Percentiles rank a stretch among this genome's conserved stretches.
These are phyloP conservation scores for Dactylellina drechsleri DNA, from an alignment of 2,329 filamentous ascomycete species.

Conservation along the genomic window DNA sequence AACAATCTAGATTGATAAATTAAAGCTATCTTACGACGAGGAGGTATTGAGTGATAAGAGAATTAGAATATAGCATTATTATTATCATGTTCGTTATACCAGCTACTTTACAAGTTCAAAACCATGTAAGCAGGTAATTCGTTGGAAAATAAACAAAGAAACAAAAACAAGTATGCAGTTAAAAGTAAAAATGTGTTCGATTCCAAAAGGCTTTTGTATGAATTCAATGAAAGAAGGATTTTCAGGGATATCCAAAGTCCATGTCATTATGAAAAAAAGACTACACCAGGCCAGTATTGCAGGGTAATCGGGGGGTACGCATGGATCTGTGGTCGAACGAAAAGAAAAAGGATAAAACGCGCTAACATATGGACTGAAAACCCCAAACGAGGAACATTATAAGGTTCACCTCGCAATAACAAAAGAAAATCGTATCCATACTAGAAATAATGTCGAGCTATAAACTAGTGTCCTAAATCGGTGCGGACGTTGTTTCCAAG, in stretches of 20 bases:
- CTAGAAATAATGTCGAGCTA: background rate
- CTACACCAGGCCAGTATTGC: slow-evolving; percentile 3
- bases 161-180: background rate
- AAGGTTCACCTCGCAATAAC: slow-evolving; percentile 11
- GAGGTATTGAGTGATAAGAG: background rate
- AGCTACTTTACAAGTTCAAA: slow-evolving; percentile 18
- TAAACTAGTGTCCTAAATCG: slow-evolving; percentile 33
- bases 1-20: background rate
- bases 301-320: background rate
- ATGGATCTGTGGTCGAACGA: background rate
- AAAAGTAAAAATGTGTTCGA: slow-evolving; percentile 5
- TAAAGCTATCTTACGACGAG: background rate
- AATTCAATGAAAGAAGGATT: no score
- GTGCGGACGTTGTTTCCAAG: slow-evolving; percentile 24
- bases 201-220: no score
- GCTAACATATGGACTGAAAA: slow-evolving; percentile 2
- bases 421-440: slow-evolving; percentile 26
- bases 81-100: slow-evolving; percentile 7
- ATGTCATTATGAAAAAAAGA: no score
- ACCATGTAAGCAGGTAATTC: background rate
- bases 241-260: no score
- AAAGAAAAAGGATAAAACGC: background rate
- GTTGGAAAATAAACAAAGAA: slow-evolving; percentile 7
- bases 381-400: background rate
- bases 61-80: background rate